A percentile compares a stretch with the other conserved stretches of the same genome.
These are phyloP conservation scores for Arachnomyces sp. DNA, from an alignment of 2,329 filamentous ascomycete species.

Conservation along the genomic window DNA sequence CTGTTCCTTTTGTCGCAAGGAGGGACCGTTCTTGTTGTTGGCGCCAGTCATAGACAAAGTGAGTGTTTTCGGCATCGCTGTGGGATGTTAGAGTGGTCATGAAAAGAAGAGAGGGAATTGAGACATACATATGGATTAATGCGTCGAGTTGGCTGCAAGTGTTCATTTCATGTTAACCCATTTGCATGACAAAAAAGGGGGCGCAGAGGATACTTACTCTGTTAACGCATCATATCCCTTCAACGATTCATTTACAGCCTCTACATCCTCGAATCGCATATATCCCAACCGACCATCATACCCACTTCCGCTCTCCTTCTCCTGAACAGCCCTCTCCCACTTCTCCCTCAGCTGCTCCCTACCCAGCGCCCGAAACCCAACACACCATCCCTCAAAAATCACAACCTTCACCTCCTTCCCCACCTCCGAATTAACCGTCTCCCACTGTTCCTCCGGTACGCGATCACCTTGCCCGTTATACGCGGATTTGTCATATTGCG, in stretches of 20 bases:
- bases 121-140: slow-evolving; percentile 55
- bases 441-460: slow-evolving; percentile 55
- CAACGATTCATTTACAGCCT: slow-evolving; percentile 53
- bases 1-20: slow-evolving; percentile 57
- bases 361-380: slow-evolving; percentile 67
- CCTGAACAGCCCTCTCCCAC: slow-evolving; percentile 44
- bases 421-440: slow-evolving; percentile 37
- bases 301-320: slow-evolving; percentile 16
- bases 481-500: slow-evolving; percentile 76
- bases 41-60: slow-evolving; percentile 79
- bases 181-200: slow-evolving; percentile 11
- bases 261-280: slow-evolving; percentile 49
- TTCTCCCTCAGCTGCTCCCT: slow-evolving; percentile 48
- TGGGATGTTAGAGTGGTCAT: background rate
- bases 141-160: slow-evolving; percentile 47
- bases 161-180: background rate
- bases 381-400: slow-evolving; percentile 85
- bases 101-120: background rate
- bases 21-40: slow-evolving; percentile 70
- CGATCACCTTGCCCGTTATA: slow-evolving; percentile 72
- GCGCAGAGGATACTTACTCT: slow-evolving; percentile 29
- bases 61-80: slow-evolving; percentile 61
- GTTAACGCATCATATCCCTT: slow-evolving; percentile 54
- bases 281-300: slow-evolving; percentile 47
- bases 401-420: slow-evolving; percentile 50